Conservation (phyloP, 768 basidiomycete genomes). For the Botryobasidium botryosum region DNA sequence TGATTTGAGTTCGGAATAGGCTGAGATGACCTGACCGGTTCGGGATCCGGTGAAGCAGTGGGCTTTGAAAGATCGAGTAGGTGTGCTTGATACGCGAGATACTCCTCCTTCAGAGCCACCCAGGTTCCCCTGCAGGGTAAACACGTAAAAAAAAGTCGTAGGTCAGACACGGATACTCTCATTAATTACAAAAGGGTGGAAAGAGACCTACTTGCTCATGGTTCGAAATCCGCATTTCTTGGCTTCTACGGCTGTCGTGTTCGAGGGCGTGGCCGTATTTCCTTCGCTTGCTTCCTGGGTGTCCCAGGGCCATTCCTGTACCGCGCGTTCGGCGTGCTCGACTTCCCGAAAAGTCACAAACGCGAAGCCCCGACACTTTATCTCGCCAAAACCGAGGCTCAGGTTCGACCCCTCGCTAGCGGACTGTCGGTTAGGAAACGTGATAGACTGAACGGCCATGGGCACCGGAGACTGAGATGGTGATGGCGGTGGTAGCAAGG, state of each 20-base stretch:
- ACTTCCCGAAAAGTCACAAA: slow-evolving; percentile 37
- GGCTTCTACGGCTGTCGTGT: slow-evolving; percentile 19
- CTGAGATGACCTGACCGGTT: neutral
- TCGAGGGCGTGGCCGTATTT: slow-evolving; percentile 1
- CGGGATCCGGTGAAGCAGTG: neutral
- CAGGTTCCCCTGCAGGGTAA: slow-evolving; percentile 27
- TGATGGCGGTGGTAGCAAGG: slow-evolving; percentile 18
- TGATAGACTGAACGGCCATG: slow-evolving; percentile 32
- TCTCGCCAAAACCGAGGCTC: slow-evolving; percentile 43
- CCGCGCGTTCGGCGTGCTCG: slow-evolving; percentile 27
- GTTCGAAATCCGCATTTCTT: slow-evolving; percentile 41
- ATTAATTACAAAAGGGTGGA: neutral
- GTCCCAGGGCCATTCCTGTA: slow-evolving; percentile 50
- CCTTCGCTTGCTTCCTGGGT: neutral
- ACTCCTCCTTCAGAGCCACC: slow-evolving; percentile 50
- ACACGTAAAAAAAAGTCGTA: neutral
- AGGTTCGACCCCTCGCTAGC: neutral
- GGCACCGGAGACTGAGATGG: too few species aligned
- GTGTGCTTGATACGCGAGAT: slow-evolving; percentile 39
- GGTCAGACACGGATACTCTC: neutral
- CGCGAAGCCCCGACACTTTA: slow-evolving; percentile 46
- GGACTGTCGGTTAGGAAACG: slow-evolving; percentile 35
- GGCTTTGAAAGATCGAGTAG: slow-evolving; percentile 18
- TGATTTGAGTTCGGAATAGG: neutral
- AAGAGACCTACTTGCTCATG: slow-evolving; percentile 14